These are phyloP conservation scores for Pythium vanterpoolii DNA, from an alignment of 352 stramenopile genomes.

Conservation along the genomic window DNA sequence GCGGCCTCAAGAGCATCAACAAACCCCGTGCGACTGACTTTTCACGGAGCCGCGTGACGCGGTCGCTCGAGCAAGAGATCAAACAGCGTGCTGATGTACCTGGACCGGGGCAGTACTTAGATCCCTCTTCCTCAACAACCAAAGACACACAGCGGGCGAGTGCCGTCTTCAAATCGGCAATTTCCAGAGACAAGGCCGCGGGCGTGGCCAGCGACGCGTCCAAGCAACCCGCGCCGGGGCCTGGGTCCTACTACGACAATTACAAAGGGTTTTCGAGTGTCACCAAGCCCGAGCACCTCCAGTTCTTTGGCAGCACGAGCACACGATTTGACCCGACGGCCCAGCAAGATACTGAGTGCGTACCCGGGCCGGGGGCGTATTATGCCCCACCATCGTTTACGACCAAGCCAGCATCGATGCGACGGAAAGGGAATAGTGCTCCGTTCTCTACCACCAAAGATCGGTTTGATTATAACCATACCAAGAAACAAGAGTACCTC, in stretches of 20 bases:
- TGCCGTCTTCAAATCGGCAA: conserved; percentile 68
- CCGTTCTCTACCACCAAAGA: conserved; percentile 72
- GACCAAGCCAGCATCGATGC: conserved; percentile 22
- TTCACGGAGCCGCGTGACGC: conserved; percentile 55
- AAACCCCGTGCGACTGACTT: conserved; percentile 68
- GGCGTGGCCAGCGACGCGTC: conserved; percentile 9
- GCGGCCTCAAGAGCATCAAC: conserved; percentile 60
- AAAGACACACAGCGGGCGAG: conserved; percentile 51
- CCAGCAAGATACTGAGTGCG: conserved; percentile 7
- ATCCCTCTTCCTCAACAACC: conserved; percentile 18
- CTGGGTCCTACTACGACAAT: conserved; percentile 53
- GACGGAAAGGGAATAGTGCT: conserved; percentile 39
- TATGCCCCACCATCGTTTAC: conserved; percentile 41
- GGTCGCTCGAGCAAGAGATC: conserved; percentile 63
- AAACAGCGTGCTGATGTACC: conserved; percentile 49
- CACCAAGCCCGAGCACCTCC: conserved; percentile 63
- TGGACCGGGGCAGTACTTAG: conserved; percentile 61
- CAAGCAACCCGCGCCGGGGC: conserved; percentile 53
- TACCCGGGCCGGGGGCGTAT: conserved; percentile 53
- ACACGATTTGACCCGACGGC: conserved; percentile 45
- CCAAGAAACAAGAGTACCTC: conserved; percentile 43
- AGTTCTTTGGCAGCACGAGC: conserved; percentile 81
- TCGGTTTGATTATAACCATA: conserved; percentile 42
- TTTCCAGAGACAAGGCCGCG: conserved; percentile 48
- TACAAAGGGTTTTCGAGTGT: conserved; percentile 40